These are phyloP conservation scores for Clavariopsis aquatica DNA, from an alignment of 495 filamentous ascomycete genomes.

Conservation along the genomic window DNA sequence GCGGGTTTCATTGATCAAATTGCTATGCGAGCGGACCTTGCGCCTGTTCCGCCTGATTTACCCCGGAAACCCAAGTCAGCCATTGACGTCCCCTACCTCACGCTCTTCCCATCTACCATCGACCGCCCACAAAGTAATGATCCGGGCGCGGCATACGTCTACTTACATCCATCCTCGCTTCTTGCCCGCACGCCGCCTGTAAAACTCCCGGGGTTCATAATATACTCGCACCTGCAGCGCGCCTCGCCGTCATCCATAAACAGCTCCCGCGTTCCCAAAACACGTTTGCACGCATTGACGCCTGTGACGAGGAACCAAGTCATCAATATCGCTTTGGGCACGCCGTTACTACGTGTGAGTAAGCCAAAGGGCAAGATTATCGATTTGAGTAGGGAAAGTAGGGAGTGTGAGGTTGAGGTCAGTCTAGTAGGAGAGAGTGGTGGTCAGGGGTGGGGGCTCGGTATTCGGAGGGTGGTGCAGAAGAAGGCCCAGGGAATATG, in stretches of 20 bases:
- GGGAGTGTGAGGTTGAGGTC: constrained; percentile 82
- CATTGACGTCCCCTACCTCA: constrained; percentile 87
- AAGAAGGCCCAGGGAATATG: constrained; percentile 65
- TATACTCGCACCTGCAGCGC: constrained; percentile 83
- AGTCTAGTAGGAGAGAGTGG: constrained; percentile 64
- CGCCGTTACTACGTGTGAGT: constrained; percentile 78
- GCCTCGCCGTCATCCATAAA: constrained; percentile 54
- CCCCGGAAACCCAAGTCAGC: constrained; percentile 72
- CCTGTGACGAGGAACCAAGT: constrained; percentile 73
- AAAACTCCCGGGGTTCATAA: constrained; percentile 79
- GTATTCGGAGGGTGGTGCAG: constrained; percentile 79
- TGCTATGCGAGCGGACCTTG: constrained; percentile 86
- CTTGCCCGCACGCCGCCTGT: constrained; percentile 69
- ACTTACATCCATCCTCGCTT: constrained; percentile 80
- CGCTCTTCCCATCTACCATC: constrained; percentile 70
- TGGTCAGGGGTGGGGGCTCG: constrained; percentile 78
- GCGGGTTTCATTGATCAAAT: constrained; percentile 95
- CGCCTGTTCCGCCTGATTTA: constrained; percentile 70
- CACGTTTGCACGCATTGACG: constrained; percentile 85
- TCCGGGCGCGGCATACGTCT: constrained; percentile 61
- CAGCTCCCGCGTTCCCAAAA: constrained; percentile 63
- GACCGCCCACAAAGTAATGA: constrained; percentile 35
- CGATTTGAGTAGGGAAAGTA: constrained; percentile 55
- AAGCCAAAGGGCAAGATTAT: constrained; percentile 87
- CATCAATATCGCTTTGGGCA: constrained; percentile 78